Evolutionary conservation across 2,329 filamentous ascomycete species (phyloP), one percentile per base, ranked within the genome.

Genomic region (Annulohypoxylon truncatum): DNA sequence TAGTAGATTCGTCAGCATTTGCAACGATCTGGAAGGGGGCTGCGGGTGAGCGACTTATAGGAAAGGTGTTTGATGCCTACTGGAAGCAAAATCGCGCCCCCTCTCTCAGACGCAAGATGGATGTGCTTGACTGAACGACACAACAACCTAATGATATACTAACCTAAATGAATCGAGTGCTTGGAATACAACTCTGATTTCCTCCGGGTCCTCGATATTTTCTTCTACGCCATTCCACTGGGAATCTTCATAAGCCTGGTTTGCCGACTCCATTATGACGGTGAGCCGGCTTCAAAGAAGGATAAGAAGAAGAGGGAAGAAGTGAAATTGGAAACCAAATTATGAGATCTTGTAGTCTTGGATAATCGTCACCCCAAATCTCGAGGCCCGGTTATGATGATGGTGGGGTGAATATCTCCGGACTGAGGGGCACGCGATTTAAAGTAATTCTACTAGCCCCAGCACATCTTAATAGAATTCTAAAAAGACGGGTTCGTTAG

Each of bases 101-200:
- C 42, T 61, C 61, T 51, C 55, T 26, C 13, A 26, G 24, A 50
- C 29, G 15, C 35, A 59, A 31, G 54, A 47, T 61, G 18, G 54
- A 47, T 61, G 18, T 52, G 47, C 22, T 60, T 42, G 58, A 63
- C 44, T 61, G 20, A 44, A 61, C 20, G 24, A 44, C 42, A 55
- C 24, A 52, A 28, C 33, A 52, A 40, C 38, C 35, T 48, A 51
- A 18, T 56, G 24, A 15, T 56, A 35, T 35, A 85, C 90, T 80
- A 83, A 97, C 94, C 90, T 86, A 79, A 96, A 98, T 9, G 95
- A 97, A 81, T 97, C 93, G 56, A 98, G 80, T 2, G 94, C 90
- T 53, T 89, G 90, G 77, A 92, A 92, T 8, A 98, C 85, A 51
- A 96, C 93, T 66, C 85, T 85, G 51, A 89, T 83, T 80, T 99